Percentiles rank a stretch among this genome's conserved stretches.
Evolutionary conservation across 371 early-diverging fungal genomes (phyloP).

Genomic region (Apophysomyces variabilis): DNA sequence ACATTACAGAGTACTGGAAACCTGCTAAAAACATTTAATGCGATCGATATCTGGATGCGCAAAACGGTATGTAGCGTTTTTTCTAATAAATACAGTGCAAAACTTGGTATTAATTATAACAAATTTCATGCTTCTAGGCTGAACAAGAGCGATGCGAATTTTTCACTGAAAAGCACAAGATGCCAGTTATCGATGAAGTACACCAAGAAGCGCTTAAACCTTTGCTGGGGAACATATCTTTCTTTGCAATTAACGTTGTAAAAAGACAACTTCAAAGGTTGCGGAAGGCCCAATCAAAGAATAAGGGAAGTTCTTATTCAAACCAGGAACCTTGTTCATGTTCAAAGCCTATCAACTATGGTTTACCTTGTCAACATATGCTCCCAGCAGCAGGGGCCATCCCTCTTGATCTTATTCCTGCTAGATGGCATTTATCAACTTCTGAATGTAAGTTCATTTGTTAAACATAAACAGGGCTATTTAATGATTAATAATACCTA

Average conservation of each 20-base stretch:
- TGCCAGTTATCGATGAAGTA: not conserved
- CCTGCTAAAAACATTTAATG: no score
- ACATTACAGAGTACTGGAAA: no score
- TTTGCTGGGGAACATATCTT: not conserved
- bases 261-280: not conserved
- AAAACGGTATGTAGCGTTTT: no score
- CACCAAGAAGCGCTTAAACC: not conserved
- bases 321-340: not conserved
- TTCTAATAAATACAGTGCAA: no score
- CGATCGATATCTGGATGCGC: no score
- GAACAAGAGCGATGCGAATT: no score
- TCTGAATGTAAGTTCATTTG: not conserved
- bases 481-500: not conserved
- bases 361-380: not conserved
- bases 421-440: not conserved
- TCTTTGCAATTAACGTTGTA: not conserved
- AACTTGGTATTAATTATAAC: no score
- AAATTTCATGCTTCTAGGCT: no score
- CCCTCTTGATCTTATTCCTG: not conserved
- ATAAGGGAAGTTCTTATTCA: not conserved
- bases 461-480: not conserved
- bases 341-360: not conserved
- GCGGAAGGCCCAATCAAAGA: not conserved
- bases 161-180: not conserved
- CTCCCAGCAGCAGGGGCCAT: not conserved